A percentile compares a stretch with the other conserved stretches of the same genome.
phyloP scores from a whole-genome alignment of 441 rosid species.

The Sinapis alba region DNA sequence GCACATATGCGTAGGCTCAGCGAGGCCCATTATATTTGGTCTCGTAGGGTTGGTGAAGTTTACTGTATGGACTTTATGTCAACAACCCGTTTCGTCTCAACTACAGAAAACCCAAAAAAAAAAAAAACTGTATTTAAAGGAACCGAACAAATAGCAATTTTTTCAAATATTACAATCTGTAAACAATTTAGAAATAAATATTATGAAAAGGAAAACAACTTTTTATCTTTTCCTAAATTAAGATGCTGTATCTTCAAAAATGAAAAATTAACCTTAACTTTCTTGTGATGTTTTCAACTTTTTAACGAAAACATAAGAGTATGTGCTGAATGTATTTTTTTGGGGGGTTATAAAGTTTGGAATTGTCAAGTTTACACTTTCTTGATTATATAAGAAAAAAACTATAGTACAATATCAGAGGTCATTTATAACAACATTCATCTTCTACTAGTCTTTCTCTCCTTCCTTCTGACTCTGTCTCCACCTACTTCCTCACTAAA shows the following conservation, averaged over 20 bases:
- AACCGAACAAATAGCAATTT: background rate
- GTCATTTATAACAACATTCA: background rate
- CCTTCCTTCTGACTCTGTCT: background rate
- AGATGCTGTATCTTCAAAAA: background rate
- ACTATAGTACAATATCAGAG: background rate
- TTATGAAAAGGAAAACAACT: background rate
- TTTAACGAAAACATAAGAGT: background rate
- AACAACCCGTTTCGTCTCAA: background rate
- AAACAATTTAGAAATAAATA: background rate
- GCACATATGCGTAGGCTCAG: background rate
- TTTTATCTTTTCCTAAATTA: background rate
- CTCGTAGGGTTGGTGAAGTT: background rate
- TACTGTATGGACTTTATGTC: background rate
- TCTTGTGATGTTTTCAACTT: background rate
- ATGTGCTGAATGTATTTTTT: background rate
- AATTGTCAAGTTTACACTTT: conserved; percentile 5
- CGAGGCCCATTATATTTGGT: background rate
- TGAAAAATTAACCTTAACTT: background rate
- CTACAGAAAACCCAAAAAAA: background rate
- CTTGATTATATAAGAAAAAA: background rate
- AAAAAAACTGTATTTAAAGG: background rate
- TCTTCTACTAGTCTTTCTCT: background rate
- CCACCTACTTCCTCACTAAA: background rate
- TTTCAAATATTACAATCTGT: background rate
- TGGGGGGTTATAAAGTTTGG: background rate